phyloP scores from a whole-genome alignment of 768 basidiomycete species.

The Suillus subalutaceus region DNA sequence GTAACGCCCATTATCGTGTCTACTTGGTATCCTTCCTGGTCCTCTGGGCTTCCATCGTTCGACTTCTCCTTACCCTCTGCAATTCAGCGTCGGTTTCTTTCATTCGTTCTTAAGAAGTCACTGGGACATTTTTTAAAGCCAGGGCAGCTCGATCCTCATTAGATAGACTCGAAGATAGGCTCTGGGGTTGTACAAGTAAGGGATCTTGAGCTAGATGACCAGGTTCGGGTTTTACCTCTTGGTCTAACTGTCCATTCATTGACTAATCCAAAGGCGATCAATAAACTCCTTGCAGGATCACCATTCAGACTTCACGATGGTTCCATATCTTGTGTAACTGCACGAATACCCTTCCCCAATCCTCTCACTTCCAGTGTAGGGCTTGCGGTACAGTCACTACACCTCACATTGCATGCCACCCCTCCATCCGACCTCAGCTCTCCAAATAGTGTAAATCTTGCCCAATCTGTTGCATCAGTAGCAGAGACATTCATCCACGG shows the following conservation, averaged over 20 bases:
- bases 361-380: slow-evolving; percentile 75
- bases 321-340: slow-evolving; percentile 72
- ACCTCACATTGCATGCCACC: slow-evolving; percentile 62
- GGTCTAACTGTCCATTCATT: slow-evolving; percentile 17
- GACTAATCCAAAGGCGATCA: slow-evolving; percentile 66
- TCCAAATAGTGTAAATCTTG: slow-evolving; percentile 46
- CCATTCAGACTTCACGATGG: slow-evolving; percentile 75
- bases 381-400: slow-evolving; percentile 66
- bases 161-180: slow-evolving; percentile 93
- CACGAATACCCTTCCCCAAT: slow-evolving; percentile 84
- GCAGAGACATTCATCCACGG: slow-evolving; percentile 88
- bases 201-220: slow-evolving; percentile 76
- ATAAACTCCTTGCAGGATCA: slow-evolving; percentile 61
- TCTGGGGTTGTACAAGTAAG: slow-evolving; percentile 87
- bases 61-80: slow-evolving; percentile 67
- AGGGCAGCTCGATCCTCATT: slow-evolving; percentile 83
- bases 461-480: slow-evolving; percentile 80
- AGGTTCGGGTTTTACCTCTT: slow-evolving; percentile 50
- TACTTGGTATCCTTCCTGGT: slow-evolving; percentile 62
- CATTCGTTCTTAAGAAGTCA: slow-evolving; percentile 81
- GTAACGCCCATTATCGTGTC: slow-evolving; percentile 35
- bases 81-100: slow-evolving; percentile 88
- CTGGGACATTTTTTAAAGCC: slow-evolving; percentile 87
- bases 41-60: slow-evolving; percentile 58
- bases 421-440: slow-evolving; percentile 16